Evolutionary conservation across 169 alveolate species (phyloP), one percentile per base, ranked within the genome.

Genomic region (Plasmodium reichenowi): DNA sequence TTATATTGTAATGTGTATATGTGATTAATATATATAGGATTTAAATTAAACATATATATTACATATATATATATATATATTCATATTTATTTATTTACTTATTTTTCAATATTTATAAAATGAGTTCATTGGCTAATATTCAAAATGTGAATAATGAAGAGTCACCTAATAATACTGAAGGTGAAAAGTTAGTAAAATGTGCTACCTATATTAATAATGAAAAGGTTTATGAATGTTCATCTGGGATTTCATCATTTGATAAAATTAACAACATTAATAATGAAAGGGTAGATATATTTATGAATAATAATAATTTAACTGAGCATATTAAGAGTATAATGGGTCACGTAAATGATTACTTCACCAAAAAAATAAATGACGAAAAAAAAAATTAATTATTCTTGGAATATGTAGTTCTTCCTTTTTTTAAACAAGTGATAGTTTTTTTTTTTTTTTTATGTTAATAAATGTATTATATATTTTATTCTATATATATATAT

Each of bases 291-390:
- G 76, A 85, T 70, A 85, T 85, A 85, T 70, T 62, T 17, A 50
- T 85, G 59, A 71, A 64, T 73, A 60, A 26, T 70, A 70, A 59
- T 24, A 85, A 85, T 24, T 24, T 68, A 63, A 50, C 91, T 20
- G 74, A 58, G 12, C 91, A 85, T n/a, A 73, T 85, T 59, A 68
- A 59, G n/a, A 17, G 87, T 20, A 64, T 85, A n/a, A 85, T 85
- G 86, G 74, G 71, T 58, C 73, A 68, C 17, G 86, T 85, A 17
- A 85, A 85, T 60, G 74, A 85, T 45, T 45, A 70, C 32, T 85
- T 85, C 26, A 85, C 86, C n/a, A 70, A 85, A 85, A 85, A 60
- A 54, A 71, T 85, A 58, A 85, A 85, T 15, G 91, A 85, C 26
- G 50, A 58, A n/a, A 68, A 85, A 32, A 3, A 12, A 13, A 59